phyloP scores from a whole-genome alignment of 2,329 filamentous ascomycete genomes.

The Chalara sp. region DNA sequence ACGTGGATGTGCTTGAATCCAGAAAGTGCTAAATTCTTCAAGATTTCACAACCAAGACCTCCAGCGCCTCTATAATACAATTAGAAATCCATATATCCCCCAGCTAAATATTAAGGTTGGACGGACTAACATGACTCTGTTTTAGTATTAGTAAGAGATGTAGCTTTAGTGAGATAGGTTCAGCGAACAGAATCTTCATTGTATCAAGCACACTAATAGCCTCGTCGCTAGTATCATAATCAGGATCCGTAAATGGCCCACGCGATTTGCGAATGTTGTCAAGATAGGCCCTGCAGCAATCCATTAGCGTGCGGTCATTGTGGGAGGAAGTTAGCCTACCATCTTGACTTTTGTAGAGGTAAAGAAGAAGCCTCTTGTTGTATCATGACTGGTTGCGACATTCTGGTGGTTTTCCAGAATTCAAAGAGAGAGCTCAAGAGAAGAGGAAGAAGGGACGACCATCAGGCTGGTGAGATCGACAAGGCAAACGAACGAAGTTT shows the following conservation, averaged over 20 bases:
- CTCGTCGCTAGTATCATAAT: constrained; percentile 41
- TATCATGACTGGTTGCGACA: constrained; percentile 23
- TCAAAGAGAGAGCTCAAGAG: neutral
- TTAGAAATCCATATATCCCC: constrained; percentile 10
- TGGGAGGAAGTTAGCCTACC: constrained; percentile 11
- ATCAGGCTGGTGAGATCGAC: neutral
- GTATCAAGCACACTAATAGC: constrained; percentile 51
- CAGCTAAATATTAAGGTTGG: neutral
- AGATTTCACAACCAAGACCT: constrained; percentile 88
- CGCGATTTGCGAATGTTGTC: constrained; percentile 69
- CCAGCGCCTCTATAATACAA: constrained; percentile 67
- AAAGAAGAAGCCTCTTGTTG: constrained; percentile 7
- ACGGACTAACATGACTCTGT: constrained; percentile 26
- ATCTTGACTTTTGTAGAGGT: constrained; percentile 9
- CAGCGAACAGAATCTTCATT: constrained; percentile 64
- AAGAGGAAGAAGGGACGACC: neutral
- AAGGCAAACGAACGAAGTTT: too few species aligned
- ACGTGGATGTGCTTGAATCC: constrained; percentile 97
- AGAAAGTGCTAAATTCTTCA: constrained; percentile 92
- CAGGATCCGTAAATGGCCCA: constrained; percentile 72
- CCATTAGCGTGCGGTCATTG: constrained; percentile 2
- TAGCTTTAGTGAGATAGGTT: neutral
- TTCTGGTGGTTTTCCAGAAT: constrained; percentile 3
- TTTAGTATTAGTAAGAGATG: constrained; percentile 16
- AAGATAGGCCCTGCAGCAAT: constrained; percentile 65